Evolutionary conservation across 2,329 filamentous ascomycete species (phyloP).

Genomic region (Zymoseptoria passerinii): DNA sequence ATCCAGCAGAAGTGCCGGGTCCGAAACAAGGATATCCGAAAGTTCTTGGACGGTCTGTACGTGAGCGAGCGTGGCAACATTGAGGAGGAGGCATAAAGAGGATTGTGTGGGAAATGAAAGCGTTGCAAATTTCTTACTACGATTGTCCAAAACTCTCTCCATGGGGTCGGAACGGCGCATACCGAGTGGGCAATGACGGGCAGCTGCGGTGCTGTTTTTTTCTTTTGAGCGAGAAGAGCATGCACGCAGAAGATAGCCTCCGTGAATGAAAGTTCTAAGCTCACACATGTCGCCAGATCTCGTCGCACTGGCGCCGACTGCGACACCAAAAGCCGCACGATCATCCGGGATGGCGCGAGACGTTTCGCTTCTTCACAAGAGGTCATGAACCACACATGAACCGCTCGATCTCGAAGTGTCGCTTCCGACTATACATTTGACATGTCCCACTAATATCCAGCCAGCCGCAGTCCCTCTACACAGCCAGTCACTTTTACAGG

Average conservation of each 20-base stretch:
- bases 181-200: slow-evolving; percentile 1
- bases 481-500: neutral
- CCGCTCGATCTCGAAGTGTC: neutral
- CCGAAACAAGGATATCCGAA: slow-evolving; percentile 99
- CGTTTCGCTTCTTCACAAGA: no score
- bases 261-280: slow-evolving; percentile 11
- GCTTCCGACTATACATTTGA: neutral
- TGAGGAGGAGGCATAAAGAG: slow-evolving; percentile 24
- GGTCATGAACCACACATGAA: neutral
- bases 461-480: neutral
- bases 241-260: slow-evolving; percentile 7
- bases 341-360: no score
- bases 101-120: neutral
- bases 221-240: slow-evolving; percentile 1
- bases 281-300: neutral
- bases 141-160: neutral
- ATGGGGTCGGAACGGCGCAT: neutral
- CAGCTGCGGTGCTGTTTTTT: slow-evolving; percentile 5
- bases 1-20: slow-evolving; percentile 99
- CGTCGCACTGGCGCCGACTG: neutral
- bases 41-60: slow-evolving; percentile 99
- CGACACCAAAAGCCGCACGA: no score
- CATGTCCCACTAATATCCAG: neutral
- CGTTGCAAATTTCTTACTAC: neutral
- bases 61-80: slow-evolving; percentile 99